Evolutionary conservation across 2,329 filamentous ascomycete genomes (phyloP), one percentile per base, ranked within the genome.

Genomic region (Furcasterigmium sp.): DNA sequence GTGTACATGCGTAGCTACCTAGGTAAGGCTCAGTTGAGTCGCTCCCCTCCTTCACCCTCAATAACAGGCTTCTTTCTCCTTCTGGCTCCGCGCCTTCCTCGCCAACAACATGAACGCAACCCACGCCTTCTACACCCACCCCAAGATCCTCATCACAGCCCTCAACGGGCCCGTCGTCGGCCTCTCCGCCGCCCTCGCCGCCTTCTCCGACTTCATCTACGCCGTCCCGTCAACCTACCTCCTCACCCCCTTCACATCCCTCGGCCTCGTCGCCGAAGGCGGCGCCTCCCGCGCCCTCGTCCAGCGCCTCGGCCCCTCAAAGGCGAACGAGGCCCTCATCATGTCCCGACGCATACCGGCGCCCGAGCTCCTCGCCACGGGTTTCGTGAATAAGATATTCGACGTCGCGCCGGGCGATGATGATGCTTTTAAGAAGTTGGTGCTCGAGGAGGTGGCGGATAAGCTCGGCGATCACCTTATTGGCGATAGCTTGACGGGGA

Each of bases 81-180:
- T n/a, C 53, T 83, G 81, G 69, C 77, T 94, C 28, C 73, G 76
- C 41, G 70, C 61, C 58, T 95, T 97, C 65, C 85, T 88, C 10
- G 73, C 84, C 53, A 85, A 86, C 73, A 97, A 97, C 73, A 78
- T 96, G 44, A 87, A 95, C 74, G 78, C 88, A 56, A 93, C 91
- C 3, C 84, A 88, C 55, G 84, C 89, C 54, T 95, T 97, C 71
- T 91, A 93, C 72, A 84, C 82, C 13, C 93, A 97, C 68, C 87
- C 90, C 55, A 96, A 97, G 70, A 86, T 97, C 65, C 85, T 97
- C 19, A 78, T 97, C 47, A 84, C 84, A 0, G 93, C 88, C 0
- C 82, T 97, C 52, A 97, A 97, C 68, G 93, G 91, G 3, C 93
- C 93, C 6, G 90, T 83, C 10, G 76, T 98, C 42, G 93, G 93